Evolutionary conservation across 805 yeast species (phyloP).

Genomic region (Metschnikowia koreensis): DNA sequence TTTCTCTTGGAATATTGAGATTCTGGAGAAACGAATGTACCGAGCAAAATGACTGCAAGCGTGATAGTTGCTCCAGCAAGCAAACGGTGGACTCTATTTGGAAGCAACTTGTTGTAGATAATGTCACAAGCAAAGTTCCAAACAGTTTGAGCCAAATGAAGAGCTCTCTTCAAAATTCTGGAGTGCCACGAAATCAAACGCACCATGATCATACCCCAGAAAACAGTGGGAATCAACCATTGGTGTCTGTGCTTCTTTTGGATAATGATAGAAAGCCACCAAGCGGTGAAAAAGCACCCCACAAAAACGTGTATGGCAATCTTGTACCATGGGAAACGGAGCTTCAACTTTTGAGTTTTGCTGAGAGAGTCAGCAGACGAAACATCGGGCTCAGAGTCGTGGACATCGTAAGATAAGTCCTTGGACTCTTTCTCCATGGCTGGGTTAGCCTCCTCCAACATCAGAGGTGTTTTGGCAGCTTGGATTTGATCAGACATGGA

Average conservation of each 20-base stretch:
- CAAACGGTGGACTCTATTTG: conserved; percentile 39
- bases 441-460: conserved; percentile 6
- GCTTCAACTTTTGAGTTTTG: conserved; percentile 10
- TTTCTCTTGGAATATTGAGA: conserved; percentile 44
- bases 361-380: conserved; percentile 8
- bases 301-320: conserved; percentile 18
- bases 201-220: conserved; percentile 50
- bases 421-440: conserved; percentile 5
- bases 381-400: conserved; percentile 13
- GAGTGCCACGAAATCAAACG: conserved; percentile 52
- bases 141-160: conserved; percentile 13
- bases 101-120: conserved; percentile 39
- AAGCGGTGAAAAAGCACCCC: conserved; percentile 27
- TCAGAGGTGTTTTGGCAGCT: conserved; percentile 1
- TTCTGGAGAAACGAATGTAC: conserved; percentile 52
- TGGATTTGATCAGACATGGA: conserved; percentile 9
- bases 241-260: conserved; percentile 48
- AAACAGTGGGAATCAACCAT: conserved; percentile 59
- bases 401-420: conserved; percentile 5
- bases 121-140: conserved; percentile 33
- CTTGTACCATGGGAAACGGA: conserved; percentile 15
- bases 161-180: conserved; percentile 22
- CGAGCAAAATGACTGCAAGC: conserved; percentile 48
- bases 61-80: conserved; percentile 45
- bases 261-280: conserved; percentile 53